These are phyloP conservation scores for Fusarium sp. DNA, from an alignment of 2,329 filamentous ascomycete genomes.

Conservation along the genomic window DNA sequence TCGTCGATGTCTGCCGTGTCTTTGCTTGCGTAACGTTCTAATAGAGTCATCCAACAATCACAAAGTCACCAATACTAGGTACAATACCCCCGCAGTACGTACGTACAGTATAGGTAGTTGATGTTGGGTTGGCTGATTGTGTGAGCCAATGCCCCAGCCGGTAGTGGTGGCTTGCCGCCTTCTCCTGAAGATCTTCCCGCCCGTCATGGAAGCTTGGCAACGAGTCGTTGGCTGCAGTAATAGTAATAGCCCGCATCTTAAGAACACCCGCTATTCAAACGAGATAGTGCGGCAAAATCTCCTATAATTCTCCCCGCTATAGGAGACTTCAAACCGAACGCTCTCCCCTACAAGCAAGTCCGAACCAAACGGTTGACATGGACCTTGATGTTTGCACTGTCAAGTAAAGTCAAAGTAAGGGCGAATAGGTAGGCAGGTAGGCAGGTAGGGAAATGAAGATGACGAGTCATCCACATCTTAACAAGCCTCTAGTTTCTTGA, in stretches of 20 bases:
- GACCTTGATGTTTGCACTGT: not conserved
- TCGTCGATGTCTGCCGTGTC: not conserved
- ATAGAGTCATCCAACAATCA: not conserved
- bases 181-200: conserved; percentile 45
- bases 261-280: conserved; percentile 24
- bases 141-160: conserved; percentile 30
- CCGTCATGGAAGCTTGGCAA: conserved; percentile 37
- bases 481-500: conserved; percentile 25
- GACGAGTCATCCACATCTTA: conserved; percentile 28
- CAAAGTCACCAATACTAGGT: not conserved
- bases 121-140: conserved; percentile 26
- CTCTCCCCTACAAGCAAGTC: not conserved
- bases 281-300: not conserved
- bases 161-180: conserved; percentile 42
- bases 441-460: conserved; percentile 45
- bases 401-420: not conserved
- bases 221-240: conserved; percentile 21
- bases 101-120: not conserved
- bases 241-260: conserved; percentile 19
- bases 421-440: conserved; percentile 13
- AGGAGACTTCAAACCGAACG: conserved; percentile 26
- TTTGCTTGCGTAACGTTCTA: conserved; percentile 17
- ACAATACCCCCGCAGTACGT: conserved; percentile 20
- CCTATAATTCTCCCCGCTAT: conserved; percentile 35
- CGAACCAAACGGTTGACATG: not conserved